A percentile compares a stretch with the other conserved stretches of the same genome.
Conservation (phyloP, 768 basidiomycete genomes). For the Mycena capillaripes region DNA sequence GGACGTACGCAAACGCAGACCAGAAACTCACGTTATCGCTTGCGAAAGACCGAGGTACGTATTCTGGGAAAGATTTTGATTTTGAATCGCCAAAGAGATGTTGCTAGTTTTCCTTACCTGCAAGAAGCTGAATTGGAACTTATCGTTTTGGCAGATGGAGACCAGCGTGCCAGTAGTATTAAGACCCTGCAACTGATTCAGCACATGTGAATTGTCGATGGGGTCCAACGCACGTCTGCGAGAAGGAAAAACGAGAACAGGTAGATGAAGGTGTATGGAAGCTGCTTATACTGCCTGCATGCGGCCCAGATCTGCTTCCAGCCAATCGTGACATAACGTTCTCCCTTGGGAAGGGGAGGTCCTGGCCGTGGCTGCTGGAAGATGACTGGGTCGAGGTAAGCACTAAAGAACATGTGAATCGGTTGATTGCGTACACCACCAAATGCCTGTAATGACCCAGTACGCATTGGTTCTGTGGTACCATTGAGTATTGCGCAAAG, state of each 20-base stretch:
- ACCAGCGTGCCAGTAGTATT: constrained; percentile 86
- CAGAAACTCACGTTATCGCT: background rate
- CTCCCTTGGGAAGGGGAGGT: constrained; percentile 81
- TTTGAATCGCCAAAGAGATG: background rate
- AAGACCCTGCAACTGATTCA: constrained; percentile 65
- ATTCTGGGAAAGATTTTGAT: constrained; percentile 47
- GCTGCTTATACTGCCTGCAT: constrained; percentile 78
- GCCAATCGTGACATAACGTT: constrained; percentile 84
- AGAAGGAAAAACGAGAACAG: constrained; percentile 84
- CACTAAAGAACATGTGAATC: background rate
- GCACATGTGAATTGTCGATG: background rate
- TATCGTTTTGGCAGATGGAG: constrained; percentile 83
- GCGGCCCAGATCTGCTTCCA: constrained; percentile 93
- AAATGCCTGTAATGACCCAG: constrained; percentile 85
- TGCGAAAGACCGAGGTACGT: constrained; percentile 43
- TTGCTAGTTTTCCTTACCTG: constrained; percentile 45
- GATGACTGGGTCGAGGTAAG: constrained; percentile 63
- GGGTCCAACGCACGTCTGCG: constrained; percentile 67
- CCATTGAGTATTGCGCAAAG: background rate
- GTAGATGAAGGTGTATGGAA: constrained; percentile 88
- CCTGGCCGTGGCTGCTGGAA: constrained; percentile 90
- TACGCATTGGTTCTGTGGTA: constrained; percentile 72
- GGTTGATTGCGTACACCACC: constrained; percentile 79
- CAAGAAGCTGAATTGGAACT: constrained; percentile 86
- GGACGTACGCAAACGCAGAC: background rate